Conservation (phyloP, 352 stramenopile genomes). For the Pythium oligandrum region DNA sequence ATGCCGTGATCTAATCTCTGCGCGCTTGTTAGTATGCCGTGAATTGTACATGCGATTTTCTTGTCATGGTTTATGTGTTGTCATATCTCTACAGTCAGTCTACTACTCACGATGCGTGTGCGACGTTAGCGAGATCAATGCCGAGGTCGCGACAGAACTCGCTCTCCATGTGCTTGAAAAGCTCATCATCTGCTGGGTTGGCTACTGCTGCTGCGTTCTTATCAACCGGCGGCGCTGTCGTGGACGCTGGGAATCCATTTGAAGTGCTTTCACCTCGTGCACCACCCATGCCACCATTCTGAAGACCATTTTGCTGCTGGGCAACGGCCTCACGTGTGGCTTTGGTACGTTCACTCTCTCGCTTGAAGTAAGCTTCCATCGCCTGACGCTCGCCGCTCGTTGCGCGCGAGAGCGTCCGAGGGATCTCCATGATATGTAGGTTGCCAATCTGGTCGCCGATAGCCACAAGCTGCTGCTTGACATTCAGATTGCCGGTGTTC, state of each 20-base stretch:
- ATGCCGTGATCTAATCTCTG: slow-evolving; percentile 13
- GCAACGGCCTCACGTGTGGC: slow-evolving; percentile 22
- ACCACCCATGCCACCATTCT: slow-evolving; percentile 6
- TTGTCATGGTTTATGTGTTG: too few relatives aligned
- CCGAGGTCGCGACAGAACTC: slow-evolving; percentile 73
- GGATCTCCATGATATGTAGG: slow-evolving; percentile 91
- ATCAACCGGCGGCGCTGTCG: slow-evolving; percentile 13
- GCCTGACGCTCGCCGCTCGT: slow-evolving; percentile 68
- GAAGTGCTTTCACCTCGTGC: slow-evolving; percentile 10
- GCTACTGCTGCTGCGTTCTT: slow-evolving; percentile 1
- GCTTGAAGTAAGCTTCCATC: slow-evolving; percentile 89
- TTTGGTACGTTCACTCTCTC: slow-evolving; percentile 78
- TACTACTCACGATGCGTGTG: background rate
- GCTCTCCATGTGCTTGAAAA: slow-evolving; percentile 75
- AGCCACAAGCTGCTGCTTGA: slow-evolving; percentile 88
- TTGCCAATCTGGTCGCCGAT: slow-evolving; percentile 90
- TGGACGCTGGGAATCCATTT: slow-evolving; percentile 10
- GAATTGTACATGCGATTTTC: too few relatives aligned
- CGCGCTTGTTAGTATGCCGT: too few relatives aligned
- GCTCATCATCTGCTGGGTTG: slow-evolving; percentile 39
- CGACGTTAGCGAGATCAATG: slow-evolving; percentile 27
- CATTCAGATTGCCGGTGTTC: slow-evolving; percentile 18
- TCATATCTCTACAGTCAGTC: too few relatives aligned
- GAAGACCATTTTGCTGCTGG: slow-evolving; percentile 8
- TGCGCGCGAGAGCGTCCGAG: slow-evolving; percentile 82